Evolutionary conservation across 2,329 filamentous ascomycete species (phyloP).

Genomic region (Lachnum nothofagi): DNA sequence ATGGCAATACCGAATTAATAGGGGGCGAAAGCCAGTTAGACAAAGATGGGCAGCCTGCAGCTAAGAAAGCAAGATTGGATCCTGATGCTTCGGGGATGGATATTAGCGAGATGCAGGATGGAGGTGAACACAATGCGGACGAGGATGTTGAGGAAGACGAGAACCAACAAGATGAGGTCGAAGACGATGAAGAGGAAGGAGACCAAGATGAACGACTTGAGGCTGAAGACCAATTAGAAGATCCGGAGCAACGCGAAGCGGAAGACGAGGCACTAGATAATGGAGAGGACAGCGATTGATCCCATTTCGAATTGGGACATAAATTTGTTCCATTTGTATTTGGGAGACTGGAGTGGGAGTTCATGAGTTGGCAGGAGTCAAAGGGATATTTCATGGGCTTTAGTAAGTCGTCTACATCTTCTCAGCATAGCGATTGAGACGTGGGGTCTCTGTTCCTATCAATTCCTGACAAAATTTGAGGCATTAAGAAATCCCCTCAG

Average conservation of each 20-base stretch:
- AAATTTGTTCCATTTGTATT: too few species aligned
- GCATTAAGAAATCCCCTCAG: too few species aligned
- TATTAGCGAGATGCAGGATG: conserved; percentile 42
- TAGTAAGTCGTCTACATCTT: background rate
- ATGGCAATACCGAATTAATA: conserved; percentile 7
- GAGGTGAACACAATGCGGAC: conserved; percentile 34
- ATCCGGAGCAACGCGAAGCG: conserved; percentile 45
- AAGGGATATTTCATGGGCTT: background rate
- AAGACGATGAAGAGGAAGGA: conserved; percentile 44
- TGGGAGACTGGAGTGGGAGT: background rate
- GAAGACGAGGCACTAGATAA: conserved; percentile 56
- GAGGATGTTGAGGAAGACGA: conserved; percentile 35
- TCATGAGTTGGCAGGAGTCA: background rate
- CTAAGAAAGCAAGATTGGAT: conserved; percentile 38
- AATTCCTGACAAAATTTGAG: background rate
- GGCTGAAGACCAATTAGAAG: conserved; percentile 50
- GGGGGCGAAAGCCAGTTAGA: conserved; percentile 22
- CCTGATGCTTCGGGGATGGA: conserved; percentile 35
- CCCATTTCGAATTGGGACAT: too few species aligned
- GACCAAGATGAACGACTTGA: conserved; percentile 51
- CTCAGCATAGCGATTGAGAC: background rate
- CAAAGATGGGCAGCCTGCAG: conserved; percentile 28
- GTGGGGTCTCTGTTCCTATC: background rate
- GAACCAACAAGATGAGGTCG: conserved; percentile 41
- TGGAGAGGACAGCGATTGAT: conserved; percentile 45